A percentile compares a stretch with the other conserved stretches of the same genome.
phyloP scores from a whole-genome alignment of 495 filamentous ascomycete species.

The Trichoderma virens region DNA sequence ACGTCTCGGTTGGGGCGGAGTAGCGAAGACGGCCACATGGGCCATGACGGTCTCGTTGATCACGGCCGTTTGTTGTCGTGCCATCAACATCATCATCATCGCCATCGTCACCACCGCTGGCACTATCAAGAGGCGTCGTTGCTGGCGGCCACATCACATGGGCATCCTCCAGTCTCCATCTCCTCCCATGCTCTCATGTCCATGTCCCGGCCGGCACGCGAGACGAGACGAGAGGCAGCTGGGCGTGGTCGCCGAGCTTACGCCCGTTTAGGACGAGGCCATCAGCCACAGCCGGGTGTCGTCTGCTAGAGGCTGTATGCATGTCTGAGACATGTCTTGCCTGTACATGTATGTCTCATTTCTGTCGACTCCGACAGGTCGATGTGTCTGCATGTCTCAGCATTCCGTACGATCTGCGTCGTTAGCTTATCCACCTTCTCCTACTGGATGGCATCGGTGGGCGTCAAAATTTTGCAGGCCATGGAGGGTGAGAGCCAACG shows the following conservation, averaged over 20 bases:
- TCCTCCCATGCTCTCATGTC: not conserved
- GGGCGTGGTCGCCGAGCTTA: conserved; percentile 1
- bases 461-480: not conserved
- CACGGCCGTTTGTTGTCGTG: not conserved
- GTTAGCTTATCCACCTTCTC: not conserved
- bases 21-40: not conserved
- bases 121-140: not conserved
- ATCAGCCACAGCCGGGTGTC: not conserved
- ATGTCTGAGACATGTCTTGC: conserved; percentile 6
- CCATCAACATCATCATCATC: not conserved
- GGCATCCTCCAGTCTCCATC: not conserved
- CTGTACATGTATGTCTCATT: conserved; percentile 3
- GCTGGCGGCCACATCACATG: not conserved
- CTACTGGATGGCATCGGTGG: not conserved
- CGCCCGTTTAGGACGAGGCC: not conserved
- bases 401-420: conserved; percentile 7
- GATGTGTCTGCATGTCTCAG: conserved; percentile 7
- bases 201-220: too few species aligned
- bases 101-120: not conserved
- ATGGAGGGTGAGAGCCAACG: not conserved
- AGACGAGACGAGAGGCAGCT: too few species aligned
- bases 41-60: not conserved
- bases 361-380: conserved; percentile 2
- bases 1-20: not conserved
- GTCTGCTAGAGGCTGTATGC: not conserved